These are phyloP conservation scores for Obelidium mucronatum DNA, from an alignment of 192 early-diverging fungal species.

Conservation along the genomic window DNA sequence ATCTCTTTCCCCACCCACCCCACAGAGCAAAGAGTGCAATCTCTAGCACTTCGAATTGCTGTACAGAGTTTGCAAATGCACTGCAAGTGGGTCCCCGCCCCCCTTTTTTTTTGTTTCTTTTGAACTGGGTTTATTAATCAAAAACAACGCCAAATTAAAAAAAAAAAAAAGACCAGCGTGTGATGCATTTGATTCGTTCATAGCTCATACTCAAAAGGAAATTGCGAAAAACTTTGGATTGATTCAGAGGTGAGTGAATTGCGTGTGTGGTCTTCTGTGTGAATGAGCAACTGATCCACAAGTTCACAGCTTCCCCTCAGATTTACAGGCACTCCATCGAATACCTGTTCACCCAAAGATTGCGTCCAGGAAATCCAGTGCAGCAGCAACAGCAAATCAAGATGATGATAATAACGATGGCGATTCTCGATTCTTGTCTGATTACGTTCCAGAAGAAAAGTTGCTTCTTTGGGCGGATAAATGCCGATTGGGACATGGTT, in stretches of 20 bases:
- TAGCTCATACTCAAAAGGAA: conserved; percentile 49
- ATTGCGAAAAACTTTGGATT: conserved; percentile 44
- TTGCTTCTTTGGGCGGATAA: conserved; percentile 52
- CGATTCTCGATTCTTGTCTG: conserved; percentile 38
- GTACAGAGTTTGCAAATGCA: conserved; percentile 44
- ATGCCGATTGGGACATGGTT: conserved; percentile 51
- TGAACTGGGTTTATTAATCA: too few species aligned
- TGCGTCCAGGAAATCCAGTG: too few species aligned
- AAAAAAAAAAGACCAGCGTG: conserved; percentile 8
- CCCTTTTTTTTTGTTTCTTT: not conserved
- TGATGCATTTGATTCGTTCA: conserved; percentile 42
- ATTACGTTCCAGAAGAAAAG: conserved; percentile 53
- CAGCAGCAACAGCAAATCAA: too few species aligned
- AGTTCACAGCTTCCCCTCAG: conserved; percentile 45
- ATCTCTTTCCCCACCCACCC: not conserved
- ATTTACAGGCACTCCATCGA: conserved; percentile 49
- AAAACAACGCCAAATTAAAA: not conserved
- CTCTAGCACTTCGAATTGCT: conserved; percentile 44
- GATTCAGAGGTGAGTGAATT: conserved; percentile 43
- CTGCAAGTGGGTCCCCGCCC: conserved; percentile 26
- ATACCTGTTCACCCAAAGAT: conserved; percentile 53
- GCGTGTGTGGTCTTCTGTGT: not conserved
- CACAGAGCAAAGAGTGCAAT: conserved; percentile 47
- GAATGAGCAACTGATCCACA: not conserved
- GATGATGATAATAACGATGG: too few species aligned